phyloP scores from a whole-genome alignment of 2,329 filamentous ascomycete genomes.

The Alternaria incomplexa region DNA sequence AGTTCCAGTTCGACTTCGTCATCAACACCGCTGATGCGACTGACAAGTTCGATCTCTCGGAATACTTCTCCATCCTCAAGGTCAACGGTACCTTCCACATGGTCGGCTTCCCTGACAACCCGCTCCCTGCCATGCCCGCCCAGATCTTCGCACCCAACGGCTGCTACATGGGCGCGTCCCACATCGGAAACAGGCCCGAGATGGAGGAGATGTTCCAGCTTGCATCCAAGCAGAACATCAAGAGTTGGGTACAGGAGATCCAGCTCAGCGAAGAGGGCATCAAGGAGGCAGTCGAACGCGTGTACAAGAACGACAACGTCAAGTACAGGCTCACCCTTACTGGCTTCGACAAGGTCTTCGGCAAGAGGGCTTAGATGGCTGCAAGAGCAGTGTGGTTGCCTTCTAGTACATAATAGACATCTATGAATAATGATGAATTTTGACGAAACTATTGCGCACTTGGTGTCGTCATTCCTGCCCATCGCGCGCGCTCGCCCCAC shows the following conservation, averaged over 20 bases:
- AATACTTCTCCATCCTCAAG: conserved; percentile 80
- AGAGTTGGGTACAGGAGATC: conserved; percentile 67
- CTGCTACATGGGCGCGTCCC: conserved; percentile 58
- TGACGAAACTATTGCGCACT: background rate
- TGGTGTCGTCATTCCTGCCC: background rate
- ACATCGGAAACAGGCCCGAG: conserved; percentile 58
- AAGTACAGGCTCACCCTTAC: conserved; percentile 75
- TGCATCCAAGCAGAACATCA: conserved; percentile 58
- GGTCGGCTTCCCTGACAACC: conserved; percentile 79
- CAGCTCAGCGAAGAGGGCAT: conserved; percentile 74
- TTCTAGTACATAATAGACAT: background rate
- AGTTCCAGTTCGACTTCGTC: conserved; percentile 74
- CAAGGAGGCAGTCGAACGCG: conserved; percentile 71
- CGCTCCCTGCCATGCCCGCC: conserved; percentile 72
- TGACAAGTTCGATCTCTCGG: conserved; percentile 69
- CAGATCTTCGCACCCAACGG: conserved; percentile 80
- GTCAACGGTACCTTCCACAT: conserved; percentile 81
- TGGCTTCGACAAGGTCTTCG: conserved; percentile 71
- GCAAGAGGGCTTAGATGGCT: conserved; percentile 48
- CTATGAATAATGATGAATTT: background rate
- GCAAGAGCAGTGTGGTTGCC: background rate
- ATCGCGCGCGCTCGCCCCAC: conserved; percentile 12
- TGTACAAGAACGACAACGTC: conserved; percentile 72
- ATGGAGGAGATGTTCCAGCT: conserved; percentile 60
- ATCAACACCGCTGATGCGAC: conserved; percentile 75